A percentile compares a stretch with the other conserved stretches of the same genome.
phyloP scores from a whole-genome alignment of 305 asterid genomes.

The Withania somnifera region DNA sequence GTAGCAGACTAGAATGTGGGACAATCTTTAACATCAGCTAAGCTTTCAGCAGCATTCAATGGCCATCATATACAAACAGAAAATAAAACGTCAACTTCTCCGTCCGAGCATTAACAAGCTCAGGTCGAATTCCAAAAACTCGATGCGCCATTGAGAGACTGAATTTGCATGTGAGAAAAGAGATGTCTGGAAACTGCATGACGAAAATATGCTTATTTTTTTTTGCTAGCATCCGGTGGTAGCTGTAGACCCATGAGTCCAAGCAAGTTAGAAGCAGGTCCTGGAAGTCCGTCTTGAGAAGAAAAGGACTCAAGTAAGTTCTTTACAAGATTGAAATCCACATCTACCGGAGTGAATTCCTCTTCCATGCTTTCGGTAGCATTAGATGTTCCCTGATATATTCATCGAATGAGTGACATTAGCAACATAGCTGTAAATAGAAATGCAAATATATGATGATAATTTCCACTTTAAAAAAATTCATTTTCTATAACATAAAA shows the following conservation, averaged over 20 bases:
- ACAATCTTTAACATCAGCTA: no score
- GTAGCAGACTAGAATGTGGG: no score
- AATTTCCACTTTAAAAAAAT: background rate
- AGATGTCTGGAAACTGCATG: no score
- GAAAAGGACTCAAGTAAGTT: conserved; percentile 71
- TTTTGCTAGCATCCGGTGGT: conserved; percentile 58
- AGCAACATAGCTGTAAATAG: background rate
- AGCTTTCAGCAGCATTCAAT: no score
- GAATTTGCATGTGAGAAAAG: no score
- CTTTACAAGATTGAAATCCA: conserved; percentile 80
- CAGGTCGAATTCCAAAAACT: no score
- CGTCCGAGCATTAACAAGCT: no score
- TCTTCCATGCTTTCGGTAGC: conserved; percentile 34
- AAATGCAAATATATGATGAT: background rate
- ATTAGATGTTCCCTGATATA: conserved; percentile 49
- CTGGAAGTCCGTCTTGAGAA: conserved; percentile 83
- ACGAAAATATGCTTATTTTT: conserved; percentile 22
- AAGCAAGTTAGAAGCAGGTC: conserved; percentile 89
- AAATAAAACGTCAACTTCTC: no score
- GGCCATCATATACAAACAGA: no score
- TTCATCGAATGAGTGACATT: background rate
- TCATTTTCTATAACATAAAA: no score
- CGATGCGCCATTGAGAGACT: no score
- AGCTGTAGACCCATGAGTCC: conserved; percentile 81
- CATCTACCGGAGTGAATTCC: conserved; percentile 73